Evolutionary conservation across 371 early-diverging fungal genomes (phyloP), one percentile per base, ranked within the genome.

Genomic region (Neoconidiobolus thromboides): DNA sequence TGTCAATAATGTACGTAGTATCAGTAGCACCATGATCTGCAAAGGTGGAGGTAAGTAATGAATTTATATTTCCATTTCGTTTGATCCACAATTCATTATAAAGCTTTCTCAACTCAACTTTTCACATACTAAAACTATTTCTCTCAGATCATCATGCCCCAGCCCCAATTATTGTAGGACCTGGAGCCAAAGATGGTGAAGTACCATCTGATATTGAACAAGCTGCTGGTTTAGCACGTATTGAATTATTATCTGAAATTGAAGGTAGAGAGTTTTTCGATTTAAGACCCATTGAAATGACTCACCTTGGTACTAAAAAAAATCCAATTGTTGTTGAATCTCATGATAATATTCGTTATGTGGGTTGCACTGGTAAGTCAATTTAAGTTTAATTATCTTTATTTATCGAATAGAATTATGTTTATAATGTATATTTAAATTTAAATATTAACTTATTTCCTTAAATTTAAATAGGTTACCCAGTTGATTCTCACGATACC

Each of bases 151-250:
- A 55, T 43, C 38, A 55, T 37, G 56, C 26, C 3, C 56, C 10
- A 43, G 43, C 41, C 10, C 38, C 39, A n/a, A 48, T 49, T 9
- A 40, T 63, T 12, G 51, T 73, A 56, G 82, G 83, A 44, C 76
- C 83, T 44, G 89, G 86, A 65, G 76, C 73, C 60, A 72, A 76
- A 48, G 65, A 76, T 54, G 83, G 79, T 65, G 63, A 69, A 47
- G 68, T 91, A 55, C 85, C 93, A 60, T 89, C 90, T 64, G 87
- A 91, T 73, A 76, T 83, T 69, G 91, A 93, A 63, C 83, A 93
- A 68, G 75, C 93, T 62, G 87, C 94, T 60, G 95, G 97, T 78
- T 68, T 79, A 62, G 92, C 90, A 76, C 91, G 95, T 71, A 73
- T 77, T 64, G 94, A 96, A 80, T 76, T 84, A 64, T 73, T 94